These are phyloP conservation scores for Aspergillus oerlinghausenensis DNA, from an alignment of 2,329 filamentous ascomycete genomes.

Conservation along the genomic window DNA sequence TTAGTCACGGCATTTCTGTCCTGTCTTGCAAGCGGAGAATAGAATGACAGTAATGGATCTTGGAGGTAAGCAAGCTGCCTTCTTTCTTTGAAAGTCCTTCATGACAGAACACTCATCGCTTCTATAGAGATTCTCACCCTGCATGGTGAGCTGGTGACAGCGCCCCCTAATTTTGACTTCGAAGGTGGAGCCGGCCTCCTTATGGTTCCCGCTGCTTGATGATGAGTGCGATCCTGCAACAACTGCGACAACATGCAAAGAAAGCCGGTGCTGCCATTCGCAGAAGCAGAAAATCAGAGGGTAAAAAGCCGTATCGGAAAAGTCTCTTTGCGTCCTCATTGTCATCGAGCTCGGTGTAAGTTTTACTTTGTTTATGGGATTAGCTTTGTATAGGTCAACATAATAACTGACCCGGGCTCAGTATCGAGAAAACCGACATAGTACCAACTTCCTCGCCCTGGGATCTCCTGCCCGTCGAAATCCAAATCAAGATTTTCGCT, in stretches of 20 bases:
- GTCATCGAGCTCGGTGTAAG: constrained; percentile 24
- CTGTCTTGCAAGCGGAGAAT: background rate
- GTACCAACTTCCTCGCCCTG: constrained; percentile 31
- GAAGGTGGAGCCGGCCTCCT: constrained; percentile 23
- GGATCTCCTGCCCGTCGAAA: constrained; percentile 38
- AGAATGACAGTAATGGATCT: background rate
- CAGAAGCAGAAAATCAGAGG: constrained; percentile 23
- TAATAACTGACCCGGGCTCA: constrained; percentile 7
- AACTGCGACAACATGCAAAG: constrained; percentile 28
- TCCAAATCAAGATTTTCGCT: constrained; percentile 39
- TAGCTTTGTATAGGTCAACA: constrained; percentile 2
- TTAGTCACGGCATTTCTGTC: background rate
- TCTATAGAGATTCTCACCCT: background rate
- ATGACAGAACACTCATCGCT: background rate
- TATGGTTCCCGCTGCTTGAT: constrained; percentile 22
- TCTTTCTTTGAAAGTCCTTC: background rate
- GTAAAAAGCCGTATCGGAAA: constrained; percentile 20
- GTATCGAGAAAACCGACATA: constrained; percentile 20
- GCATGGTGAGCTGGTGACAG: constrained; percentile 6
- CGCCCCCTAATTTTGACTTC: constrained; percentile 4
- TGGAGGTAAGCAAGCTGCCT: background rate
- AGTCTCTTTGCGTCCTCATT: constrained; percentile 18
- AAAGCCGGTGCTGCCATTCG: constrained; percentile 30
- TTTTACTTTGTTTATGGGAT: background rate
- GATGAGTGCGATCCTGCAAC: constrained; percentile 33